Evolutionary conservation across 345 rosid species (phyloP).

Genomic region (Reutealis trisperma): DNA sequence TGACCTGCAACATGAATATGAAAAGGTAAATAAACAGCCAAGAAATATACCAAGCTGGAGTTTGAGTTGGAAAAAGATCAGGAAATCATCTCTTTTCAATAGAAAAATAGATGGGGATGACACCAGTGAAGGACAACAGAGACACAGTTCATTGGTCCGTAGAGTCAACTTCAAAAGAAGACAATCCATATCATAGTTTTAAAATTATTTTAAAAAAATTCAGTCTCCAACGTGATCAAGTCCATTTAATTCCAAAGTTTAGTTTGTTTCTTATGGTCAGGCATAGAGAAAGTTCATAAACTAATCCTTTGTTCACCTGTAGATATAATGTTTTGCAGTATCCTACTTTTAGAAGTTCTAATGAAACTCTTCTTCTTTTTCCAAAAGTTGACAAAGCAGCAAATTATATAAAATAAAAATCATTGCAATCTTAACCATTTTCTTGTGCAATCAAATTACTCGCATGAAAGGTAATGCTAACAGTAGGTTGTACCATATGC

Average conservation of each 20-base stretch:
- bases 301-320: neutral
- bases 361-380: neutral
- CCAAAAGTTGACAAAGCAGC: neutral
- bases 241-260: neutral
- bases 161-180: constrained; percentile 41
- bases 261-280: neutral
- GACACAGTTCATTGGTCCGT: constrained; percentile 21
- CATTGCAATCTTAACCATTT: neutral
- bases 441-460: neutral
- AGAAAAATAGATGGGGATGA: constrained; percentile 44
- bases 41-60: constrained; percentile 41
- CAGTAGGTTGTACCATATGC: neutral
- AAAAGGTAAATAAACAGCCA: constrained; percentile 51
- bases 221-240: neutral
- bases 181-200: constrained; percentile 44
- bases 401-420: neutral
- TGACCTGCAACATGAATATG: constrained; percentile 65
- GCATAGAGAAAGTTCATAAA: neutral
- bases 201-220: neutral
- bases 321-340: neutral
- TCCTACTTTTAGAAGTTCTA: neutral
- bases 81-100: constrained; percentile 42
- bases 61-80: constrained; percentile 55
- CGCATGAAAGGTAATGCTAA: neutral
- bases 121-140: constrained; percentile 31